Evolutionary conservation across 2,329 filamentous ascomycete genomes (phyloP).

Genomic region (Fusarium illudens): DNA sequence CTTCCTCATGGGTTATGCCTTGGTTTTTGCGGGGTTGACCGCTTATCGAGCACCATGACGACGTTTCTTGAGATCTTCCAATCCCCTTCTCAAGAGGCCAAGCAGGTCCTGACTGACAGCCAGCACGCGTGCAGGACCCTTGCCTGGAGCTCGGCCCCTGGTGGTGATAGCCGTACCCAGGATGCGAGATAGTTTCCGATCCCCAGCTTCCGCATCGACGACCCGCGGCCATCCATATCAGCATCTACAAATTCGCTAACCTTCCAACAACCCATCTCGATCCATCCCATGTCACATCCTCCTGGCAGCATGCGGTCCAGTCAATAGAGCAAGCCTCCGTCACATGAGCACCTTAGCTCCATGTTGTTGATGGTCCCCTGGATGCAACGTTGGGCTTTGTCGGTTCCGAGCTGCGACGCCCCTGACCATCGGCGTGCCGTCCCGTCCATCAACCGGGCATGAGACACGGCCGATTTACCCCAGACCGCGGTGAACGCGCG

Average conservation of each 20-base stretch:
- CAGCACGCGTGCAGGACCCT: neutral
- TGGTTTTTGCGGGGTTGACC: conserved; percentile 15
- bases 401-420: conserved; percentile 8
- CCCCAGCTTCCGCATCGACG: conserved; percentile 1
- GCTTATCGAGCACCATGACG: conserved; percentile 15
- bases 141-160: conserved; percentile 12
- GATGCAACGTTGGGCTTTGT: neutral
- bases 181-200: conserved; percentile 25
- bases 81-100: neutral
- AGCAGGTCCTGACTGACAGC: neutral
- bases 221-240: neutral
- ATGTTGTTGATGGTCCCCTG: neutral
- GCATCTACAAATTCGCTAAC: neutral
- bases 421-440: conserved; percentile 1
- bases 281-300: neutral
- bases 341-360: neutral
- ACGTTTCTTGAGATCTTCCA: conserved; percentile 13
- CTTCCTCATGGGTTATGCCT: neutral
- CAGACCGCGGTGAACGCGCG: conserved; percentile 1
- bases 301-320: neutral
- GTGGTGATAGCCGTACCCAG: conserved; percentile 2
- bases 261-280: neutral
- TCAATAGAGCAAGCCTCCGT: neutral
- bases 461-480: conserved; percentile 13
- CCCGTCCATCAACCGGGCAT: conserved; percentile 14